Evolutionary conservation across 2,329 filamentous ascomycete genomes (phyloP), one percentile per base, ranked within the genome.

Genomic region (Trichoderma pleuroti): DNA sequence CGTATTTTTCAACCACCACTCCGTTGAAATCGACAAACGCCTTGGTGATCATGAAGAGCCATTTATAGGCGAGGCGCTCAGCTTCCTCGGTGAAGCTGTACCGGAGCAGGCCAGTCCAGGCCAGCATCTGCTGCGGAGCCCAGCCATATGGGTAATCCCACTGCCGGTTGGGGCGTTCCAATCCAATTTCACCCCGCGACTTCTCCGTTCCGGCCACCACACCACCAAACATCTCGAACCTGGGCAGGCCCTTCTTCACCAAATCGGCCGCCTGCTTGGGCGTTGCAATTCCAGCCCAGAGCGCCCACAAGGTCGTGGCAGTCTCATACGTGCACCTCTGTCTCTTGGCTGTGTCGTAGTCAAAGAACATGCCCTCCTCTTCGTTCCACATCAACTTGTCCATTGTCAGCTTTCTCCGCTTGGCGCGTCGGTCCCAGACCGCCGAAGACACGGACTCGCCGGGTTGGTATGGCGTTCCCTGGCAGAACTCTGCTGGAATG

Each of bases 111-210:
- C 94, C 96, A 1, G 93, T 94, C 96, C 96, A 99, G 1, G 96
- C 95, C 54, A 99, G 88, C 84, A 99, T 98, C 84, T 99, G 96
- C 84, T 99, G 96, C 36, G 96, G 96, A 69, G 96, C 96, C 96
- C 96, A 99, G 72, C 96, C 96, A 78, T 96, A 98, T 0, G 96
- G 96, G 79, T 94, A 98, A 80, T 99, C 96, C 96, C 96, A 99
- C 80, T 99, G 96, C 75, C 96, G 90, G 80, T 98, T 98, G 9
- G 96, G 96, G 61, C 95, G 88, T 75, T 94, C 89, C 49, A 98
- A 82, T 14, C 92, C 90, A 72, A 97, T 85, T 36, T 86, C 84
- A 52, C 96, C 96, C 57, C 96, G 92, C 68, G 93, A 97, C 80
- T 94, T 89, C 78, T 97, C 90, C 0, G 95, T 97, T 68, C 95